These are phyloP conservation scores for Zelonia costaricensis DNA, from an alignment of 208 protist genomes.

Conservation along the genomic window DNA sequence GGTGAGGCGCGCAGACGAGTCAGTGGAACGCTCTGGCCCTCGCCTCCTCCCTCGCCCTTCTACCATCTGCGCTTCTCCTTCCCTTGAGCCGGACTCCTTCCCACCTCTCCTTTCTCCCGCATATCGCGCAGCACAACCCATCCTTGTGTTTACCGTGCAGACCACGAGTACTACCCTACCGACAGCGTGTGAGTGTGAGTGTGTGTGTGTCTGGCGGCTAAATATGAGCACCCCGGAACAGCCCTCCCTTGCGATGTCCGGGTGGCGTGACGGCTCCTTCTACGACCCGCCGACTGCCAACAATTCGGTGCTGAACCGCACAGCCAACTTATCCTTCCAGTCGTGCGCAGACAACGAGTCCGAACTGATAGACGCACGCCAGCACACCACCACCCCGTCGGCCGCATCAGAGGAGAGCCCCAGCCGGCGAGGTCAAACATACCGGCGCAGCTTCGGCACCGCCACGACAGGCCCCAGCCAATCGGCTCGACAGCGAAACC, in stretches of 20 bases:
- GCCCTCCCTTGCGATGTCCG: background rate
- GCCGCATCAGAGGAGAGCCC: background rate
- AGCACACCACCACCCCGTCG: background rate
- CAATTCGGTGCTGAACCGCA: background rate
- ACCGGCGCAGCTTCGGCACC: conserved; percentile 1
- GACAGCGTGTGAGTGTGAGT: too few species aligned
- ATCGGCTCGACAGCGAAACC: conserved; percentile 2
- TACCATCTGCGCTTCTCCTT: too few species aligned
- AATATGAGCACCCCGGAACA: background rate
- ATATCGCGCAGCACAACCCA: too few species aligned
- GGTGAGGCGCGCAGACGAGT: too few species aligned
- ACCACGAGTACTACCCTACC: too few species aligned
- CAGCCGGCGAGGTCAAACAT: background rate
- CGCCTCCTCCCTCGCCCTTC: too few species aligned
- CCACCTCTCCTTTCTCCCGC: too few species aligned
- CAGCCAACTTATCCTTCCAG: background rate
- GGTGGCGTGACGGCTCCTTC: conserved; percentile 2
- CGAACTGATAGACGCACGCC: background rate
- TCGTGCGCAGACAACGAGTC: background rate
- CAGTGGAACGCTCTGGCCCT: too few species aligned
- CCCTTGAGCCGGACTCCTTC: too few species aligned
- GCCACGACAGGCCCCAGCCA: background rate
- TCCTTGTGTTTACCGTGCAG: too few species aligned
- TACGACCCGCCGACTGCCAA: conserved; percentile 10
- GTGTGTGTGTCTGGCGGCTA: too few species aligned